These are phyloP conservation scores for Sarocladium kiliense DNA, from an alignment of 2,329 filamentous ascomycete genomes.

Conservation along the genomic window DNA sequence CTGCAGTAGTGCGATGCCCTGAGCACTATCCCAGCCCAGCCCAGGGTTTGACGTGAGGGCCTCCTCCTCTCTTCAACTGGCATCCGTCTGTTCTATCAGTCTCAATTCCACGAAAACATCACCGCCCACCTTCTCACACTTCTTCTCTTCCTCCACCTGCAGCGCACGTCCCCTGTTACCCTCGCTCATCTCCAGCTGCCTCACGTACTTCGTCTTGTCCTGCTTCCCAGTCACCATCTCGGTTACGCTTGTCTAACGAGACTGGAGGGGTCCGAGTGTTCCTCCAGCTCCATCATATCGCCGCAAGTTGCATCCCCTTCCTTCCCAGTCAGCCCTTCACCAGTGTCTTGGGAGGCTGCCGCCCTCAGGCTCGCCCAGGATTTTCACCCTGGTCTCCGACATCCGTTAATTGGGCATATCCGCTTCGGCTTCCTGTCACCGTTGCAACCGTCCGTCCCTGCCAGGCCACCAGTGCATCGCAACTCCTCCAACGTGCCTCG, in stretches of 20 bases:
- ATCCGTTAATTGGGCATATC: neutral
- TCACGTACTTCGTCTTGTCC: neutral
- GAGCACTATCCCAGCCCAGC: no score
- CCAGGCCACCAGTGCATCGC: neutral
- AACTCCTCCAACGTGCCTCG: neutral
- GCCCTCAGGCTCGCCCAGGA: no score
- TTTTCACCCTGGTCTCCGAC: no score
- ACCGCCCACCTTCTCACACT: no score
- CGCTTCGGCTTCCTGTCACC: neutral
- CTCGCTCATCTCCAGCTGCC: neutral
- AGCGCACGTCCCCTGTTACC: neutral
- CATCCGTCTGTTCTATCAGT: neutral
- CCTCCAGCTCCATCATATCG: neutral
- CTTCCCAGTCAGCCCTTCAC: no score
- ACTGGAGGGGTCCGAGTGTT: neutral
- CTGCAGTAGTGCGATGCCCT: no score
- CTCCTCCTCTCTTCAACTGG: no score
- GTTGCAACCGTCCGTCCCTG: neutral
- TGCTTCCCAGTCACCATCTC: neutral
- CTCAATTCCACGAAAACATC: no score
- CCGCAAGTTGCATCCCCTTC: neutral
- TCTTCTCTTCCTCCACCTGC: neutral
- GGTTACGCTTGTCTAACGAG: neutral
- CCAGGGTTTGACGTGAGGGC: no score
- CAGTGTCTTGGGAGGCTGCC: no score